phyloP scores from a whole-genome alignment of 2,329 filamentous ascomycete genomes.

The Exserohilum turcica region DNA sequence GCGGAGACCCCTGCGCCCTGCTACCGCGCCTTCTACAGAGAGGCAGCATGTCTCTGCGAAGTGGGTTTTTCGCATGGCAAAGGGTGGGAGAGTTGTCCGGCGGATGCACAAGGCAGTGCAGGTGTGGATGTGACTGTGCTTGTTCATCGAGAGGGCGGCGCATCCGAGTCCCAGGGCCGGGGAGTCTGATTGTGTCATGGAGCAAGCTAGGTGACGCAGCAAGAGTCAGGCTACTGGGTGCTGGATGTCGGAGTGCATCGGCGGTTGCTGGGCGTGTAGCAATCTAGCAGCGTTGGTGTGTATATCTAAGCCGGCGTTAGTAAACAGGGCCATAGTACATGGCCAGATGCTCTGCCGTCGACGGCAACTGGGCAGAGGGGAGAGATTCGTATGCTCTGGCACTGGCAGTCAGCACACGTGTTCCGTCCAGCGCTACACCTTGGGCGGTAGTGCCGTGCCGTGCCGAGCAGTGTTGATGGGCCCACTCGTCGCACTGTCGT shows the following conservation, averaged over 20 bases:
- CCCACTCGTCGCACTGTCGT: background rate
- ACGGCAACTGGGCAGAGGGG: background rate
- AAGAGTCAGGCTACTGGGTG: background rate
- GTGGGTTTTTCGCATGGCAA: background rate
- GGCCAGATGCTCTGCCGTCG: background rate
- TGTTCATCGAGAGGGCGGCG: background rate
- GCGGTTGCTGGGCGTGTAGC: background rate
- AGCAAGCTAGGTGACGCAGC: conserved; percentile 1
- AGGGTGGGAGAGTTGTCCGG: background rate
- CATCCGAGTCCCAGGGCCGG: background rate
- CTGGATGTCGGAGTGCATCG: background rate
- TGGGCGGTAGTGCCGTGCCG: background rate
- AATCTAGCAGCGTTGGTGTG: background rate
- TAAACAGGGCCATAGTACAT: too few relatives aligned
- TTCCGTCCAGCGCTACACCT: background rate
- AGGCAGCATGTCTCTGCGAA: background rate
- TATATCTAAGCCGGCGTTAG: background rate
- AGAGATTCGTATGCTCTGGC: background rate
- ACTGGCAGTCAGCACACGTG: background rate
- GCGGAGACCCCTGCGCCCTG: conserved; percentile 5
- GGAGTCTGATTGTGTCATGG: background rate
- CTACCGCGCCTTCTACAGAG: background rate
- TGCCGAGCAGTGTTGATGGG: background rate
- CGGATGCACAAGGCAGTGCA: background rate
- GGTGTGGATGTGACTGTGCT: background rate